These are phyloP conservation scores for Atalantia buxifolia DNA, from an alignment of 345 rosid species.

Conservation along the genomic window DNA sequence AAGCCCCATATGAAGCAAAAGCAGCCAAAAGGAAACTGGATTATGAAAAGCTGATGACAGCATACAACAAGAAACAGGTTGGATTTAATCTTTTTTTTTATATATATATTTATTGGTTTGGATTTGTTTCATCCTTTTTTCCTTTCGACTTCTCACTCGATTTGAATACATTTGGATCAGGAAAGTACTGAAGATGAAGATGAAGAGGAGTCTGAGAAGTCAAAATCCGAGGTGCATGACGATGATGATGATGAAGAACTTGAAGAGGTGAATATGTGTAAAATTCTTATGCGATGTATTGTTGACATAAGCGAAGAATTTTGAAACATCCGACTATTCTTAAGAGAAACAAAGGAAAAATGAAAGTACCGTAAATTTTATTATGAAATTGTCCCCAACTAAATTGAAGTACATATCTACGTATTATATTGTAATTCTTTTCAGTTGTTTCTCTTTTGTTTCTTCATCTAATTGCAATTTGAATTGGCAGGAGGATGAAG, in stretches of 20 bases:
- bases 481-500: conserved; percentile 19
- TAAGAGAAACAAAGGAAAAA: not conserved
- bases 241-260: conserved; percentile 23
- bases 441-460: not conserved
- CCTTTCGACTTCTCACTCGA: not conserved
- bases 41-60: conserved; percentile 49
- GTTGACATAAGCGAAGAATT: not conserved
- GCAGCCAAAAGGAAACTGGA: conserved; percentile 44
- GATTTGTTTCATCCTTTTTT: not conserved
- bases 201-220: conserved; percentile 19
- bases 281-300: not conserved
- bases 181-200: conserved; percentile 19
- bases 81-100: not conserved
- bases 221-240: conserved; percentile 26
- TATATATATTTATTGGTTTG: not conserved
- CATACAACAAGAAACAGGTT: conserved; percentile 52
- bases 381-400: not conserved
- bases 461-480: not conserved
- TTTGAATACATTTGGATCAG: not conserved
- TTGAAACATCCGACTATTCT: not conserved
- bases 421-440: not conserved
- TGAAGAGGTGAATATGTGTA: conserved; percentile 16
- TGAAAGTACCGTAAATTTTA: not conserved
- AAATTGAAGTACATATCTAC: not conserved
- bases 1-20: conserved; percentile 51